Conservation (phyloP, 2,329 filamentous ascomycete genomes). For the Talaromyces islandicus region DNA sequence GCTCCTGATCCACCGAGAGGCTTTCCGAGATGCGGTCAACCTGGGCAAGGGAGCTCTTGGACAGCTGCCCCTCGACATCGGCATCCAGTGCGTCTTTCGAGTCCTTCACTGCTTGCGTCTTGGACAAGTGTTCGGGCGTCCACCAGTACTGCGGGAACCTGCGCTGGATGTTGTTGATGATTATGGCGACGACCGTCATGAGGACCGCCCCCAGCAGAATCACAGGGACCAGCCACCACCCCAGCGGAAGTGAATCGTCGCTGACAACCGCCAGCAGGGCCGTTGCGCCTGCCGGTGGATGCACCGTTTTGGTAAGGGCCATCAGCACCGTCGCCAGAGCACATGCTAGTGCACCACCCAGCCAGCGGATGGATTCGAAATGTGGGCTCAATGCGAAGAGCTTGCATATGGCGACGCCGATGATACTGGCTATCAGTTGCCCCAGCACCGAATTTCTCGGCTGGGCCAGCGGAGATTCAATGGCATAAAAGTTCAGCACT, state of each 20-base stretch:
- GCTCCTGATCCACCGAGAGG: constrained; percentile 16
- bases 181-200: constrained; percentile 57
- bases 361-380: constrained; percentile 52
- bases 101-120: not conserved
- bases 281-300: constrained; percentile 70
- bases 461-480: constrained; percentile 67
- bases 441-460: constrained; percentile 64
- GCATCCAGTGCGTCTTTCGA: not conserved
- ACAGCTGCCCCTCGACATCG: constrained; percentile 3
- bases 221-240: constrained; percentile 64
- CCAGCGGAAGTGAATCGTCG: constrained; percentile 47
- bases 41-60: not conserved
- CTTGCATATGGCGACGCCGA: constrained; percentile 59
- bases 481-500: constrained; percentile 67
- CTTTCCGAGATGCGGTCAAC: constrained; percentile 5
- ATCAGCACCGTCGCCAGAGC: constrained; percentile 59
- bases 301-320: constrained; percentile 64
- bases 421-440: constrained; percentile 57
- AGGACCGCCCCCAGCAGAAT: constrained; percentile 55
- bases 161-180: constrained; percentile 65
- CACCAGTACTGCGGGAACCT: constrained; percentile 67
- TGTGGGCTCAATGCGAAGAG: constrained; percentile 52
- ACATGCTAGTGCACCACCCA: constrained; percentile 61
- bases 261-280: constrained; percentile 63
- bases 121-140: constrained; percentile 27